Evolutionary conservation across 2,329 filamentous ascomycete genomes (phyloP).

Genomic region (Colletotrichum higginsianum): DNA sequence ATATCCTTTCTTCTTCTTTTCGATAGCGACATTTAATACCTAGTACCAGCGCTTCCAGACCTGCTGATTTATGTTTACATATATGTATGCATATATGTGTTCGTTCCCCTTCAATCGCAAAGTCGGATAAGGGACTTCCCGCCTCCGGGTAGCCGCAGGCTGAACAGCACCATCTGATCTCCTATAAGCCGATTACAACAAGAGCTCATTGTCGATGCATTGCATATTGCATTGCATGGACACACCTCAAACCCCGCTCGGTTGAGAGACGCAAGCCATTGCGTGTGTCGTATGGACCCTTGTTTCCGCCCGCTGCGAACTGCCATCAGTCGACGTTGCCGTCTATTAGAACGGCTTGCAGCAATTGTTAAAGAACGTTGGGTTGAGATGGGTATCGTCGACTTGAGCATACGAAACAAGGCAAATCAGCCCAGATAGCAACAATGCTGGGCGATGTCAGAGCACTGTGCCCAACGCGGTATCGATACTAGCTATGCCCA

Average conservation of each 20-base stretch:
- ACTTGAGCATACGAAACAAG: background rate
- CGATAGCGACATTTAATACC: no score
- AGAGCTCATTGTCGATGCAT: background rate
- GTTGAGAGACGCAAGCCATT: background rate
- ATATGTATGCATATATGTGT: no score
- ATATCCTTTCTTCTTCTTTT: no score
- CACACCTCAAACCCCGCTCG: background rate
- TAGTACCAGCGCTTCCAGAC: no score
- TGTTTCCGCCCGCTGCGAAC: no score
- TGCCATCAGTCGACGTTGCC: background rate
- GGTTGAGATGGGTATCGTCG: background rate
- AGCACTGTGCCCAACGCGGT: background rate
- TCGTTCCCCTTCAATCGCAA: no score
- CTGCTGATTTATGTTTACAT: no score
- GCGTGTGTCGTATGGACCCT: background rate
- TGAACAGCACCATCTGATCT: background rate
- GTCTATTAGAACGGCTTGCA: background rate
- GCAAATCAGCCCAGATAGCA: background rate
- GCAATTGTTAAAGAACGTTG: background rate
- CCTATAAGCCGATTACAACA: background rate
- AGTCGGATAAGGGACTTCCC: no score
- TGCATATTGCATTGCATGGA: slow-evolving; percentile 1
- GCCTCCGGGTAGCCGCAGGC: no score
- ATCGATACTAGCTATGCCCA: background rate
- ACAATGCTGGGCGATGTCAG: background rate